Conservation (phyloP, 2,329 filamentous ascomycete genomes). For the Venturia nashicola region DNA sequence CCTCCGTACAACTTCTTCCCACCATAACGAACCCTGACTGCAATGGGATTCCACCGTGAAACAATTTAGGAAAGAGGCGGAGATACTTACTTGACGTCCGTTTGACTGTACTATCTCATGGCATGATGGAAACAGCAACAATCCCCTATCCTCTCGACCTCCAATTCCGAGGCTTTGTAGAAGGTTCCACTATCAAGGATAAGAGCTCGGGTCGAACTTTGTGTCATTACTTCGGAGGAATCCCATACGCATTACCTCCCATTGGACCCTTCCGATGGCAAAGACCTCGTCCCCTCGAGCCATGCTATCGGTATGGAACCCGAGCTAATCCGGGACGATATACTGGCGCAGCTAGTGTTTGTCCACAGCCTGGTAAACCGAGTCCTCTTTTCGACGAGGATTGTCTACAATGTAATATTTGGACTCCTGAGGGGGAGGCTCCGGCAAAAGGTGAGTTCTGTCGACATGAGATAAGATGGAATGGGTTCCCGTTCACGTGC, state of each 20-base stretch:
- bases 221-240: slow-evolving; percentile 41
- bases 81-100: no score
- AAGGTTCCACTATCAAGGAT: slow-evolving; percentile 34
- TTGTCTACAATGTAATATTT: slow-evolving; percentile 45
- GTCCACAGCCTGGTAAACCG: slow-evolving; percentile 34
- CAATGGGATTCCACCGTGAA: no score
- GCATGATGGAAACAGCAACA: slow-evolving; percentile 2
- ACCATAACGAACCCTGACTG: no score
- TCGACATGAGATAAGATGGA: background rate
- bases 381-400: slow-evolving; percentile 33
- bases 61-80: no score
- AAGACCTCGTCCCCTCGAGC: slow-evolving; percentile 33
- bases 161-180: slow-evolving; percentile 34
- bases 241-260: slow-evolving; percentile 44
- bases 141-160: slow-evolving; percentile 24
- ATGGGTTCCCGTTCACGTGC: background rate
- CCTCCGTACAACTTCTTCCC: no score
- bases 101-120: no score
- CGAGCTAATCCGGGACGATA: slow-evolving; percentile 34
- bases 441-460: slow-evolving; percentile 22
- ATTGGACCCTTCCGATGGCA: slow-evolving; percentile 36
- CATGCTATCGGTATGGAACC: slow-evolving; percentile 39
- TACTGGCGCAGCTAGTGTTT: slow-evolving; percentile 29
- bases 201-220: slow-evolving; percentile 20
- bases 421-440: slow-evolving; percentile 36